Evolutionary conservation across 345 rosid genomes (phyloP), one percentile per base, ranked within the genome.

Genomic region (Anacardium occidentale): DNA sequence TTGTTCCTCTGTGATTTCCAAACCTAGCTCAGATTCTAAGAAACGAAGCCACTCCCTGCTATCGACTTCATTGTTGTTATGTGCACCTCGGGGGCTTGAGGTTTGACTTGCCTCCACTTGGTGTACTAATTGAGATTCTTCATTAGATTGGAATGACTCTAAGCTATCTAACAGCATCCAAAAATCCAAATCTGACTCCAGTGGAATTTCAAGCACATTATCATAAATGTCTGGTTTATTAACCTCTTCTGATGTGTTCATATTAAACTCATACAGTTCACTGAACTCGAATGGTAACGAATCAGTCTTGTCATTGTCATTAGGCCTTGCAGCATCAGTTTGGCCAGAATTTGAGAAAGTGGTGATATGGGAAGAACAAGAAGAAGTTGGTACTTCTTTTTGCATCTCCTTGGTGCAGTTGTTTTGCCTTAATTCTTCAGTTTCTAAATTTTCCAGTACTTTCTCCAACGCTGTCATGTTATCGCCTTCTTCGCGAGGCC

Each of bases 141-240:
- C 73, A 51, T 58, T 66, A 3, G 76, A 56, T 59, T 79, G 77
- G 42, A 74, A 61, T 40, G 80, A 34, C 62, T 64, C 83, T 67
- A 88, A 77, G 78, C 66, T 69, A 64, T 90, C 94, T 6, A 91
- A 66, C 89, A 81, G 83, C 73, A 82, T 76, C 97, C 98, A 94
- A 40, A 91, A 87, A 53, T 94, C 94, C 7, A 62, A 54, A 79
- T 87, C 94, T 1, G 80, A 65, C 69, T 85, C 95, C 12, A 85
- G 83, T 1, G 92, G 90, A 66, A 88, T 85, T 7, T 84, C 79
- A 1, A 69, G 12, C 14, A 1, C 53, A 2, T 54, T 26, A 37
- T 76, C 75, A 4, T 69, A 48, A 1, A 62, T 18, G 2, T 84
- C 81, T 0, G 95, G 91, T 64, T 90, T 85, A 76, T 85, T 87